phyloP scores from a whole-genome alignment of 495 filamentous ascomycete species.

The Aspergillus taichungensis region DNA sequence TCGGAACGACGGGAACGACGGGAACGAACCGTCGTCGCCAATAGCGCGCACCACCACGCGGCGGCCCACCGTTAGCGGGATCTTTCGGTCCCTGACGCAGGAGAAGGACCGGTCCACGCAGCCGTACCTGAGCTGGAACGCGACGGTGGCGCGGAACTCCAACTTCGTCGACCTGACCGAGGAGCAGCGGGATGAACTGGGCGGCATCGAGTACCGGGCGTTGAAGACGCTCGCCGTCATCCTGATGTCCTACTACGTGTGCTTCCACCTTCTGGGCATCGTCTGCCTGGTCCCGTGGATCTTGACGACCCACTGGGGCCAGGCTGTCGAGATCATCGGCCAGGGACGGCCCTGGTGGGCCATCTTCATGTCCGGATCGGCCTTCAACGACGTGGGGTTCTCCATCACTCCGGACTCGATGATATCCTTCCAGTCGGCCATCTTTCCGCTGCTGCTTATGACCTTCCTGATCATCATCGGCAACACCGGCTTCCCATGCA shows the following conservation, averaged over 20 bases:
- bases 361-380: constrained; percentile 73
- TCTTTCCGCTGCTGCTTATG: constrained; percentile 65
- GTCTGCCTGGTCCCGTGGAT: constrained; percentile 76
- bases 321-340: constrained; percentile 50
- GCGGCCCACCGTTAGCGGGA: constrained; percentile 24
- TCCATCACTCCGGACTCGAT: constrained; percentile 90
- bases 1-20: constrained; percentile 8
- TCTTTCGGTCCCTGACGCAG: constrained; percentile 33
- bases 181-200: constrained; percentile 85
- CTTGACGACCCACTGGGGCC: constrained; percentile 45
- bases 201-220: constrained; percentile 89
- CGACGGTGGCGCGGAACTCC: constrained; percentile 86
- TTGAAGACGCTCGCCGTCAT: constrained; percentile 77
- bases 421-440: constrained; percentile 70
- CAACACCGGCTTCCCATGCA: constrained; percentile 90
- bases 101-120: constrained; percentile 43
- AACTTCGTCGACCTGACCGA: constrained; percentile 81
- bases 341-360: constrained; percentile 78
- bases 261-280: constrained; percentile 66
- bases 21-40: constrained; percentile 11
- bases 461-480: constrained; percentile 81
- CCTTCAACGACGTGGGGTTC: constrained; percentile 84
- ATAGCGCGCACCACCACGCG: constrained; percentile 16
- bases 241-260: constrained; percentile 65
- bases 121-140: constrained; percentile 90